Conservation (phyloP, 164 flowering plant genomes). For the Euptelea pleiosperma region DNA sequence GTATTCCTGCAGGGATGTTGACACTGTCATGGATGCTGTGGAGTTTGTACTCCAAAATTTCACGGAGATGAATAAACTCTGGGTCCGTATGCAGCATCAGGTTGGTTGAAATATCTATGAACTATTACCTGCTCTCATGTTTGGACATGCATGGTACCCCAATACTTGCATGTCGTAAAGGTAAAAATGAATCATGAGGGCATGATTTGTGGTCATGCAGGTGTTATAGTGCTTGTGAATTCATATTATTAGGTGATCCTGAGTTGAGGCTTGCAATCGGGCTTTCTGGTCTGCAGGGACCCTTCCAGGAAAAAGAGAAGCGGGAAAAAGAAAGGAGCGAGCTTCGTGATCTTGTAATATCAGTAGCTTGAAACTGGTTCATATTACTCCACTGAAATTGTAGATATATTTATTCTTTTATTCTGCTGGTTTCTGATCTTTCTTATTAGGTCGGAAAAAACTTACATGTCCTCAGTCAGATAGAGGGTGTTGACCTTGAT, state of each 20-base stretch:
- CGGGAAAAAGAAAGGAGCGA: conserved; percentile 97
- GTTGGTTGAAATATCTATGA: conserved; percentile 46
- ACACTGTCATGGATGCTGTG: conserved; percentile 77
- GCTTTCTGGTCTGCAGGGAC: conserved; percentile 99
- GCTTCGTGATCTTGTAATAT: conserved; percentile 96
- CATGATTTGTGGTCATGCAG: conserved; percentile 82
- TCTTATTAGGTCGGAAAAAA: conserved; percentile 91
- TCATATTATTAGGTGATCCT: conserved; percentile 83
- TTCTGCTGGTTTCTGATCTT: conserved; percentile 13
- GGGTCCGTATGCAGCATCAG: conserved; percentile 99
- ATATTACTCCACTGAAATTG: conserved; percentile 9
- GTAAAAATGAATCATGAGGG: conserved; percentile 59
- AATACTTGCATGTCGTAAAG: conserved; percentile 50
- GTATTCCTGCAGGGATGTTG: conserved; percentile 59
- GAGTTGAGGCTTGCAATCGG: conserved; percentile 88
- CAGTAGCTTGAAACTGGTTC: conserved; percentile 28
- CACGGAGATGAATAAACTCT: conserved; percentile 93
- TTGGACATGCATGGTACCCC: conserved; percentile 48
- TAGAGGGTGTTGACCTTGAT: conserved; percentile 97
- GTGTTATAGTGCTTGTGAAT: conserved; percentile 75
- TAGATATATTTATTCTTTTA: no score
- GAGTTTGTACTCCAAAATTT: conserved; percentile 94
- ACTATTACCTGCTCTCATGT: conserved; percentile 35
- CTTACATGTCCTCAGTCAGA: conserved; percentile 92
- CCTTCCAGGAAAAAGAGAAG: conserved; percentile 82